phyloP scores from a whole-genome alignment of 208 protist species.

The Trypanosoma theileri region DNA sequence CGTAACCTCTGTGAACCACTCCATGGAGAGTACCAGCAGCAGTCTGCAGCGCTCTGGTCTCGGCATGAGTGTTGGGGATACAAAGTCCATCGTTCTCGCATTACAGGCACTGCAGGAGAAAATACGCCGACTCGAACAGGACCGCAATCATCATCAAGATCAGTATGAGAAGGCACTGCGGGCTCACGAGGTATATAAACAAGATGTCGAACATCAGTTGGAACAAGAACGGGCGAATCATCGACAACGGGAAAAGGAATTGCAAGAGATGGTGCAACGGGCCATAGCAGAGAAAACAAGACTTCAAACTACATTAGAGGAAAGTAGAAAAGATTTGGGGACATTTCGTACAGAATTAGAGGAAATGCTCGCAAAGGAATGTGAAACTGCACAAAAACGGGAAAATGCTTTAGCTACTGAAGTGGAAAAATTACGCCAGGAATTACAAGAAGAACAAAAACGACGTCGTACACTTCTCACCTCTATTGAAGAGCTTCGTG shows the following conservation, averaged over 20 bases:
- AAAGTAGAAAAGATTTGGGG: constrained; percentile 53
- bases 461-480: constrained; percentile 42
- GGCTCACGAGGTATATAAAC: constrained; percentile 85
- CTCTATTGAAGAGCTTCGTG: constrained; percentile 57
- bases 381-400: constrained; percentile 52
- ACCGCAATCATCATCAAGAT: constrained; percentile 87
- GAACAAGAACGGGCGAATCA: constrained; percentile 79
- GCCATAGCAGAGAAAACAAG: constrained; percentile 64
- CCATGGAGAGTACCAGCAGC: constrained; percentile 61
- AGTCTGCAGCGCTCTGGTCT: constrained; percentile 85
- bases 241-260: constrained; percentile 69
- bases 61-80: constrained; percentile 88
- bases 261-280: constrained; percentile 69
- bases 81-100: constrained; percentile 88
- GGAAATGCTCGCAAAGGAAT: constrained; percentile 71
- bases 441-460: constrained; percentile 60
- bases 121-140: constrained; percentile 83
- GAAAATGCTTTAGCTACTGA: constrained; percentile 59
- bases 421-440: constrained; percentile 52
- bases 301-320: constrained; percentile 53
- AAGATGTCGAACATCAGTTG: constrained; percentile 80
- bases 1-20: constrained; percentile 49
- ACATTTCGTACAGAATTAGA: constrained; percentile 77
- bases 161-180: constrained; percentile 81
- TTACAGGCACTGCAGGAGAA: constrained; percentile 88